Base-by-base conservation (phyloP, 2,329 filamentous ascomycete genomes). In the Fusarium sp. region DNA sequence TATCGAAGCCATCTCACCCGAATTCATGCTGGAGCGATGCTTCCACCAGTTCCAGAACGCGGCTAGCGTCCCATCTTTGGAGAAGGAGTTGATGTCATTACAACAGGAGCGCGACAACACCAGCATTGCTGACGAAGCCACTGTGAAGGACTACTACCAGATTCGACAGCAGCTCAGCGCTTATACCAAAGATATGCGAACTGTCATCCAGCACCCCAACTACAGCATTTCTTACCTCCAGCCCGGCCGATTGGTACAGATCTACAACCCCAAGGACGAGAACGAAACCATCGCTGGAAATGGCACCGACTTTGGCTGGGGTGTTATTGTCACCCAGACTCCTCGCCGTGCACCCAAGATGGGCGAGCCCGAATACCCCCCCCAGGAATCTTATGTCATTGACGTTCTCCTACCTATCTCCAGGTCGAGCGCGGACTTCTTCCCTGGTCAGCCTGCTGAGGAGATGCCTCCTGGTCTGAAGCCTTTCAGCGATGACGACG, bases 1-100 rank as follows among this genome's bases (percentile, higher is more conserved):
- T 80, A 95, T 99, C n/a, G 96, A 99, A 77, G 95, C 94, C n/a
- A 97, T 99, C 49, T 98, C 94, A 11, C 96, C 96, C 4, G 95
- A 99, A 74, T 98, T 93, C 76, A 99, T 99, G 96, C 84, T 99
- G n/a, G 94, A 98, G 82, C 88, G 91, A 71, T 99, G 96, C 76
- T 99, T 99, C 82, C 96, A 93, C 79, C 96, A 99, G 79, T 99
- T 99, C 80, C 96, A 99, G 78, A 98, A 97, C 74, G 93, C 93
- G 3, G 92, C 95, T 13, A 94, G 91, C 70, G 93, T 97, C 11
- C 91, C 92, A 20, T 84, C 85, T 14, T 80, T 98, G 21, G 96
- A 99, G 79, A 93, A 92, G 77, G 90, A 97, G 69, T 82, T 98
- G 61, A 88, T 89, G 76, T 86, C 91, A 45, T 80, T 97, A 31